Conservation (phyloP, 192 early-diverging fungal species). For the Rhizophagus clarus region DNA sequence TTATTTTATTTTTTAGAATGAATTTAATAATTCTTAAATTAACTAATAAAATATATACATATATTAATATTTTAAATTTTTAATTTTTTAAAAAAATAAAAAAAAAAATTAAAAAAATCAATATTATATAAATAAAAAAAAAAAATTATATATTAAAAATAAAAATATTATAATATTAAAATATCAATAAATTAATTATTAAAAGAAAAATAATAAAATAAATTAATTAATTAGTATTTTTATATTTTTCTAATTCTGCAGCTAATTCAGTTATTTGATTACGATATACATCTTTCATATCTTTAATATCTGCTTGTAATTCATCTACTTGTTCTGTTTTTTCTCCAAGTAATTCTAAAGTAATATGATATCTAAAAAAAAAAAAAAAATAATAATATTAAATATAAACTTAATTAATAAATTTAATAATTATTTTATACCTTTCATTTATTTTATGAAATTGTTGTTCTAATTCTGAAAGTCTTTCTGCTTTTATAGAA, state of each 20-base stretch:
- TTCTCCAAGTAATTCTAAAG: conserved; percentile 89
- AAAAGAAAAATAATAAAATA: not conserved
- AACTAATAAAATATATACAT: no score
- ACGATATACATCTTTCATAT: conserved; percentile 79
- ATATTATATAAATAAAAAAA: no score
- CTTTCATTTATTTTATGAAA: conserved; percentile 59
- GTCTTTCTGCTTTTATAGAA: conserved; percentile 35
- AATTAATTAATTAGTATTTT: not conserved
- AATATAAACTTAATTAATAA: conserved; percentile 2
- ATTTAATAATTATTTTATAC: conserved; percentile 20
- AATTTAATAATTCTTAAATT: no score
- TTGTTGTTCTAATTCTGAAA: conserved; percentile 52
- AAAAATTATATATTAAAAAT: no score
- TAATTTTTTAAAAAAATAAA: no score
- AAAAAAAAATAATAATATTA: conserved; percentile 4
- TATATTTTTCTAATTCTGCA: conserved; percentile 42
- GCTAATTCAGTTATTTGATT: conserved; percentile 66
- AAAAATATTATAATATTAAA: no score
- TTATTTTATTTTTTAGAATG: no score
- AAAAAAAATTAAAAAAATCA: no score
- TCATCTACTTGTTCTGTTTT: conserved; percentile 86
- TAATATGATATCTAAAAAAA: conserved; percentile 56
- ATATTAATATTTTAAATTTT: no score
- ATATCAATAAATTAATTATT: not conserved
- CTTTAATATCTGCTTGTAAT: conserved; percentile 70